A percentile compares a stretch with the other conserved stretches of the same genome.
Conservation (phyloP, 192 early-diverging fungal species). For the Rhizophagus clarus region DNA sequence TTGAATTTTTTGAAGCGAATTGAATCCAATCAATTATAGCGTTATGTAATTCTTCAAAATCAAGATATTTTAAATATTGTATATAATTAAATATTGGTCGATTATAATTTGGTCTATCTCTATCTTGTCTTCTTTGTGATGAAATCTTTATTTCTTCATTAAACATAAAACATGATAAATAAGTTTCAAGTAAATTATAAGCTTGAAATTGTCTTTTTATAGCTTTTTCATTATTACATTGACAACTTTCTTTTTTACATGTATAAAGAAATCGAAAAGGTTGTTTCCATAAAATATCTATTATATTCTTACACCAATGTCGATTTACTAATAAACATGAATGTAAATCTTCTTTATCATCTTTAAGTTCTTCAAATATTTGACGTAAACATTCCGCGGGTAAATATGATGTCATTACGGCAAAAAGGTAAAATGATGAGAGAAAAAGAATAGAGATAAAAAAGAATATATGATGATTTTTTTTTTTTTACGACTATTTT, state of each 20-base stretch:
- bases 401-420: neutral
- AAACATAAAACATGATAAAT: neutral
- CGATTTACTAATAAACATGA: neutral
- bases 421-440: too few relatives aligned
- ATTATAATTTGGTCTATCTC: neutral
- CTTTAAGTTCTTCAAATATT: neutral
- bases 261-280: slow-evolving; percentile 10
- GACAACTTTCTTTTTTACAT: neutral
- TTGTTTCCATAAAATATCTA: neutral
- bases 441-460: too few relatives aligned
- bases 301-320: neutral
- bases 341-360: neutral
- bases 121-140: neutral
- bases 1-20: too few relatives aligned
- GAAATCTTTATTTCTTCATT: neutral
- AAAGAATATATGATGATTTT: too few relatives aligned
- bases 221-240: neutral
- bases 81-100: neutral
- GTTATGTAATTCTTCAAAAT: neutral
- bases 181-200: neutral
- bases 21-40: neutral
- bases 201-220: neutral
- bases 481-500: too few relatives aligned
- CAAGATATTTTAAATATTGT: neutral
- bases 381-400: neutral